These are phyloP conservation scores for Polygonum maritimum DNA, from an alignment of 148 eudicot genomes.

Conservation along the genomic window DNA sequence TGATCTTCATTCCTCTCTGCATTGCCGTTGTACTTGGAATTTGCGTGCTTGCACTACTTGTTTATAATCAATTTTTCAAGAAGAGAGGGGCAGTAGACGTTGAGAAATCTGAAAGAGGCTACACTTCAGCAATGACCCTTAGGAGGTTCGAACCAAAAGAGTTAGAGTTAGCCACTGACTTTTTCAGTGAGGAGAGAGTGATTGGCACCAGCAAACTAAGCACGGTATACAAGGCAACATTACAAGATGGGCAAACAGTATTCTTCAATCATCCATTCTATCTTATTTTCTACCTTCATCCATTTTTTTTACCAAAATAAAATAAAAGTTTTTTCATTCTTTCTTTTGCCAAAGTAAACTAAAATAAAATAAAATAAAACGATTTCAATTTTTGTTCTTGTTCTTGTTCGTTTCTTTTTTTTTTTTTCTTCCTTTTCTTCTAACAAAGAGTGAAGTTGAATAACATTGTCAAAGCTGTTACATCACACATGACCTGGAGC, in stretches of 20 bases:
- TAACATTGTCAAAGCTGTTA: background rate
- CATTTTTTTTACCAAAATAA: no score
- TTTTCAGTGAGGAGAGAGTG: conserved; percentile 44
- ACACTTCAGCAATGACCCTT: conserved; percentile 29
- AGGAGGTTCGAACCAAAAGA: conserved; percentile 55
- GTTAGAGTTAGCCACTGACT: conserved; percentile 46
- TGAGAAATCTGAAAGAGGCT: conserved; percentile 25
- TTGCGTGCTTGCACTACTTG: conserved; percentile 17
- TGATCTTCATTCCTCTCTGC: conserved; percentile 38
- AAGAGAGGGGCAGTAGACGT: conserved; percentile 19
- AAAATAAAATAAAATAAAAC: no score
- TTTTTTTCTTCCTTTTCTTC: no score
- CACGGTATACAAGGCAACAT: conserved; percentile 66
- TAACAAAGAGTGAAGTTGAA: background rate
- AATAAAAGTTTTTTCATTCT: no score
- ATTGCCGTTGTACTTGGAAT: conserved; percentile 24
- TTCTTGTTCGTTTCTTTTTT: no score
- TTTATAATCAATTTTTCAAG: conserved; percentile 14
- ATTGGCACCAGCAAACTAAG: conserved; percentile 61
- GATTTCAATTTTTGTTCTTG: no score
- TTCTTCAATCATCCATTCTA: no score
- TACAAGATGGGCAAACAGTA: conserved; percentile 42
- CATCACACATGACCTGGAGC: background rate
- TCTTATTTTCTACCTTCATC: no score
- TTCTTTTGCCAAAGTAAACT: no score